Base-by-base conservation (phyloP, 176 grass and related monocot species). In the Cocos nucifera region DNA sequence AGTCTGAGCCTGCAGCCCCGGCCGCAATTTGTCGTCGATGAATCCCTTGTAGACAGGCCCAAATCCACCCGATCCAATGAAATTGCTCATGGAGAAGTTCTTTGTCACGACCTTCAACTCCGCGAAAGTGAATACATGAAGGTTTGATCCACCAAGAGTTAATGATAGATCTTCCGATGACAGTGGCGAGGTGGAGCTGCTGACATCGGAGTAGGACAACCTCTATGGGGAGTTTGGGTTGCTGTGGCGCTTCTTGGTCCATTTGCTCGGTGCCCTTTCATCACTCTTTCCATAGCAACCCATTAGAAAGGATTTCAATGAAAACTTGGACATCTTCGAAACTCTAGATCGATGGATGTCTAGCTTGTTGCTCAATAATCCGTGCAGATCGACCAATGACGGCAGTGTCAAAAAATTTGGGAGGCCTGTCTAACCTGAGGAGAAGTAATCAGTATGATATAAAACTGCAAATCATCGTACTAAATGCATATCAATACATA, bases 31-130 rank as follows among this genome's bases (percentile, higher is more conserved):
- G 9, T 85, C 91, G 26, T 72, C 77, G 71, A 95, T 53, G 61
- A 77, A 69, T 22, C 91, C 91, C 77, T 65, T 79, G 75, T 79
- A 95, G 10, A 95, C 91, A 0, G 91, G 91, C 21, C 91, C 86
- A 29, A 95, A 95, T 0, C 91, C 91, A 24, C 91, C 91, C 5
- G 80, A 87, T 0, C 91, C 91, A 57, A 95, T 82, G 65, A 84
- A 90, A 64, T 95, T 95, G 49, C 77, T 73, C 14, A 50, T 69
- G 3, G 80, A 82, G 77, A 87, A 95, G 63, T 35, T 77, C 7
- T 7, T 58, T 19, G 91, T 90, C 5, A 72, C 77, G 6, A 29
- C 53, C 1, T 74, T 77, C 50, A 95, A 83, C 77, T 95, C 86
- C 3, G 86, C 73, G 64, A 79, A 71, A 0, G 86, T 90, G 83